Evolutionary conservation across 1,139 yeast species (phyloP), one percentile per base, ranked within the genome.

Genomic region (Saccharomyces hybrid): DNA sequence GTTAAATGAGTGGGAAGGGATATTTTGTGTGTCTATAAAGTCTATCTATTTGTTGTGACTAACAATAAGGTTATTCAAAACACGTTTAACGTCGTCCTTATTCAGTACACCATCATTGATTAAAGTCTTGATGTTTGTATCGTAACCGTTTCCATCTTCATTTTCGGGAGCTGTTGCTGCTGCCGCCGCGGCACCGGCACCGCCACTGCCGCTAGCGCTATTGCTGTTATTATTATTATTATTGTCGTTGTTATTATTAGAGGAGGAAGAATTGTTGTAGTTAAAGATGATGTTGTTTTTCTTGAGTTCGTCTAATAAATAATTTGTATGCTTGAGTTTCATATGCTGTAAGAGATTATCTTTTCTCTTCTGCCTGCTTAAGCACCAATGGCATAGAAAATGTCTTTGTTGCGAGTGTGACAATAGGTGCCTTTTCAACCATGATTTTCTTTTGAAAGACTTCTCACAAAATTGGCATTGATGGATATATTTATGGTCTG

Each of bases 401-500:
- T 97, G 97, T 68, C 87, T 86, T 62, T 88, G 97, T 31, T 88
- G 82, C 3, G 95, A 84, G 71, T 91, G 98, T 32, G 89, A 82
- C 64, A 95, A 79, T 81, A 86, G 77, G 69, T 91, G 98, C 65
- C 98, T 78, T 68, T 89, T 88, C 54, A 91, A 89, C 74, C 93
- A 97, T 66, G 93, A 97, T 41, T 95, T 91, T 58, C 98, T 78
- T 68, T 88, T 91, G 76, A 91, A 91, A 53, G 81, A 72, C 51
- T 85, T 80, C 53, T 80, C 81, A 64, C 96, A 84, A 57, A 89
- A 75, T 14, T 87, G 85, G 74, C 97, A 90, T 61, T 78, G 78
- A 70, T 87, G 91, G 52, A 77, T 75, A 68, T 82, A 48, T 5
- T 55, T 55, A 19, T 49, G 52, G 23, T 25, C 50, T 9, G 49